phyloP scores from a whole-genome alignment of 2,329 filamentous ascomycete genomes.

The Periconia macrospinosa region DNA sequence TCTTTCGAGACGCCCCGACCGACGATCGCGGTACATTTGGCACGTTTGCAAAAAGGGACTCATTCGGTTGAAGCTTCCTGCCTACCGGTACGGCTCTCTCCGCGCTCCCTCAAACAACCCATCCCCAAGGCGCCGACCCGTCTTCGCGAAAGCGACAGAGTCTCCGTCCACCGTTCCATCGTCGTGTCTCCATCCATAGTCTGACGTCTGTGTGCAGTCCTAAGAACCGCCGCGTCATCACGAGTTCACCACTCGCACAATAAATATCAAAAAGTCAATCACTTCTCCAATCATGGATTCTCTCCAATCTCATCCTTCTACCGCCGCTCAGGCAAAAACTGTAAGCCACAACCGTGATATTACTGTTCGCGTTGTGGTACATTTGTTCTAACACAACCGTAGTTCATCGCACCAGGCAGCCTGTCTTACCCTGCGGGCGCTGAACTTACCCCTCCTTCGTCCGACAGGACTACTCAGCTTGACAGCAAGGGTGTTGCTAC shows the following conservation, averaged over 20 bases:
- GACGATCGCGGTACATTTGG: conserved; percentile 37
- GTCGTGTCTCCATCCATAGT: conserved; percentile 21
- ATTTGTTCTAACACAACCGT: conserved; percentile 23
- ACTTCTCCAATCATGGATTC: conserved; percentile 70
- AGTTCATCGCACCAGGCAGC: conserved; percentile 82
- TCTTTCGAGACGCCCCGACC: conserved; percentile 27
- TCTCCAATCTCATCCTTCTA: conserved; percentile 88
- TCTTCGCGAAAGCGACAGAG: conserved; percentile 38
- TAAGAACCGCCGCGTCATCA: conserved; percentile 29
- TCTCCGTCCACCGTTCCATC: conserved; percentile 29
- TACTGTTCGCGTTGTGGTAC: conserved; percentile 8
- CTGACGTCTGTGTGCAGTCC: conserved; percentile 37
- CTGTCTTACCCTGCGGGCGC: conserved; percentile 78
- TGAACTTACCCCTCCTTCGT: conserved; percentile 79
- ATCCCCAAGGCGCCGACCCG: conserved; percentile 30
- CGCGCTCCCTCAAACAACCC: conserved; percentile 20
- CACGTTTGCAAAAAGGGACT: conserved; percentile 73
- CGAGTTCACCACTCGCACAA: conserved; percentile 26
- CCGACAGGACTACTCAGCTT: conserved; percentile 63
- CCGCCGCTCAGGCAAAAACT: conserved; percentile 89
- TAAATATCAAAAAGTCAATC: conserved; percentile 13
- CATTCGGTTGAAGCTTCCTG: conserved; percentile 98
- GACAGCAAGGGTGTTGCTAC: conserved; percentile 74
- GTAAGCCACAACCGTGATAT: conserved; percentile 34
- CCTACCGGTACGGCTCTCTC: conserved; percentile 55